Conservation (phyloP, 352 stramenopile species). For the Phytophthora gonapodyides region DNA sequence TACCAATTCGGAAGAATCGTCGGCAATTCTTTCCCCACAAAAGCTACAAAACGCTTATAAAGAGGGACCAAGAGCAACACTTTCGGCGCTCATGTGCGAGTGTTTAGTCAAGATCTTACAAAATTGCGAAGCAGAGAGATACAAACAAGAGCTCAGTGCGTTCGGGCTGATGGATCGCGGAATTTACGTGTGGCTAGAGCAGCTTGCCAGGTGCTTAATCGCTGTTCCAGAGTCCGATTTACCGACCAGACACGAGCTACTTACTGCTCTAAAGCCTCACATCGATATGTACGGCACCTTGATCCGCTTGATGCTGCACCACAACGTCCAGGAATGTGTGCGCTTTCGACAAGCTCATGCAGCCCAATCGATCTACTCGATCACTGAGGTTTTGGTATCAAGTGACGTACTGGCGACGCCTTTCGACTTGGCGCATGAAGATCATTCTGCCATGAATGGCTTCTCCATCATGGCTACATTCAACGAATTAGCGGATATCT, state of each 20-base stretch:
- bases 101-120: conserved; percentile 72
- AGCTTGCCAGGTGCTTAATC: conserved; percentile 50
- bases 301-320: conserved; percentile 52
- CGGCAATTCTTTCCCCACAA: background rate
- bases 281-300: conserved; percentile 51
- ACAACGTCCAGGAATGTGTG: conserved; percentile 45
- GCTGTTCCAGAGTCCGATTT: conserved; percentile 15
- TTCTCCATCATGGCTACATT: conserved; percentile 51
- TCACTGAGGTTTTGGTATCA: conserved; percentile 47
- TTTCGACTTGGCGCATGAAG: conserved; percentile 20
- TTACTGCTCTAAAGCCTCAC: conserved; percentile 41
- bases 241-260: conserved; percentile 17
- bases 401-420: conserved; percentile 33
- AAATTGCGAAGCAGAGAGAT: conserved; percentile 37
- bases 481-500: conserved; percentile 36
- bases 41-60: conserved; percentile 8
- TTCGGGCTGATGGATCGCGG: conserved; percentile 72
- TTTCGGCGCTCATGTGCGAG: conserved; percentile 52
- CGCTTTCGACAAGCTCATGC: conserved; percentile 63
- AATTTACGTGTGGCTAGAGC: conserved; percentile 54
- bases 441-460: conserved; percentile 6
- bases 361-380: conserved; percentile 61
- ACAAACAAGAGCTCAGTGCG: conserved; percentile 53
- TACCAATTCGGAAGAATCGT: background rate
- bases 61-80: conserved; percentile 17